Percentiles rank a stretch among this genome's conserved stretches.
These are phyloP conservation scores for Suillus cothurnatus DNA, from an alignment of 768 basidiomycete species.

Conservation along the genomic window DNA sequence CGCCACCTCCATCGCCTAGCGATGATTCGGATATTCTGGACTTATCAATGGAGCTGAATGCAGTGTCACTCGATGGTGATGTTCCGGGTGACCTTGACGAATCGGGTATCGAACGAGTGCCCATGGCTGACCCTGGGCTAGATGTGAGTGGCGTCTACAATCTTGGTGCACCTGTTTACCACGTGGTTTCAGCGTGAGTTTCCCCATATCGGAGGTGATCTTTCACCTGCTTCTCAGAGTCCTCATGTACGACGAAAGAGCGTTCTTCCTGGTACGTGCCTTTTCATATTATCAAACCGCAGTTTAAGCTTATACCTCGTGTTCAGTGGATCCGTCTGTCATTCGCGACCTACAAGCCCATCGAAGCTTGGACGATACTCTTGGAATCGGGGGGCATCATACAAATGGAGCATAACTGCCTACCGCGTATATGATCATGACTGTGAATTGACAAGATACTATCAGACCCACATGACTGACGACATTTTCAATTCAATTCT, in stretches of 20 bases:
- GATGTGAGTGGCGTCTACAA: conserved; percentile 58
- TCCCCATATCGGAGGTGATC: conserved; percentile 66
- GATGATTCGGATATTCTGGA: conserved; percentile 90
- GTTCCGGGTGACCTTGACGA: conserved; percentile 71
- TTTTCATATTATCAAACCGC: conserved; percentile 12
- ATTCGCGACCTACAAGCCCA: conserved; percentile 87
- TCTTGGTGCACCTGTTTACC: conserved; percentile 19
- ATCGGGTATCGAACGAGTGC: conserved; percentile 83
- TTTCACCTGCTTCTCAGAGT: conserved; percentile 56
- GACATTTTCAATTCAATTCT: conserved; percentile 20
- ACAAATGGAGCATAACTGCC: conserved; percentile 29
- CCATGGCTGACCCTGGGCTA: conserved; percentile 89
- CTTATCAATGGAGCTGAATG: conserved; percentile 86
- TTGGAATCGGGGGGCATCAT: conserved; percentile 31
- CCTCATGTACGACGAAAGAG: conserved; percentile 94
- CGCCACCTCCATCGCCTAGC: conserved; percentile 73
- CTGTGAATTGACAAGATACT: conserved; percentile 26
- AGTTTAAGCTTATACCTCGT: conserved; percentile 21
- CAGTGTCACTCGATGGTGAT: conserved; percentile 73
- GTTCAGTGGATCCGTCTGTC: conserved; percentile 82
- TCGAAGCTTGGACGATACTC: conserved; percentile 71
- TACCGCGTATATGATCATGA: conserved; percentile 20
- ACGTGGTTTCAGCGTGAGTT: conserved; percentile 54
- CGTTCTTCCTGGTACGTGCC: conserved; percentile 76
- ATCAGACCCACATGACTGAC: conserved; percentile 32